Evolutionary conservation across 345 rosid genomes (phyloP).

Genomic region (Brassica cretica): DNA sequence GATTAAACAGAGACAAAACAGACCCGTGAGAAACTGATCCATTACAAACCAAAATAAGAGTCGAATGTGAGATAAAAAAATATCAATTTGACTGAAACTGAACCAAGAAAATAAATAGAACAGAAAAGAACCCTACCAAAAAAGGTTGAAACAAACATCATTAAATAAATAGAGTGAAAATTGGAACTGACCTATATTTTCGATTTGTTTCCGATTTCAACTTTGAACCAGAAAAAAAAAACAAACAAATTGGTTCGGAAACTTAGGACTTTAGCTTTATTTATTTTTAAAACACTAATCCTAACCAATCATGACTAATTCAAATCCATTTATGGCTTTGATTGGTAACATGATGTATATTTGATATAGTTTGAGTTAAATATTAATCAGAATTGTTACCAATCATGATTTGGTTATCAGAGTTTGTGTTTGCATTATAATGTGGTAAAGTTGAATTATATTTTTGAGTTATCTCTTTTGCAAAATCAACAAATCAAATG

Average conservation of each 20-base stretch:
- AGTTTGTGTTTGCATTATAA: no score
- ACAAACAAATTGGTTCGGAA: neutral
- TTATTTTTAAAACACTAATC: no score
- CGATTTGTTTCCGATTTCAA: neutral
- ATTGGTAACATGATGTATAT: no score
- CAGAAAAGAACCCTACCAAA: neutral
- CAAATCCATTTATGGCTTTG: no score
- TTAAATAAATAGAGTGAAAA: neutral
- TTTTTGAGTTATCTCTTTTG: no score
- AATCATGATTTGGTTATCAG: no score
- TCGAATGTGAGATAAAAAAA: neutral
- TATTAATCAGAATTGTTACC: no score
- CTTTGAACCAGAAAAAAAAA: neutral
- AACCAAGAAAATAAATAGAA: neutral
- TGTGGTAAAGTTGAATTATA: no score
- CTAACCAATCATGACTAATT: no score
- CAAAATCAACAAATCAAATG: no score
- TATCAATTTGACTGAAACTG: neutral
- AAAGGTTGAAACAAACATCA: neutral
- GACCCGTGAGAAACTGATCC: neutral
- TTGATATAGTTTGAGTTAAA: no score
- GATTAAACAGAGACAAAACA: neutral
- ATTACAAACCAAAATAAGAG: neutral
- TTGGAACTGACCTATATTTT: neutral
- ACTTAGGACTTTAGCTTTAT: no score